Evolutionary conservation across 1,284 basidiomycete species (phyloP), one percentile per base, ranked within the genome.

Genomic region (Cryptococcus hybrid): DNA sequence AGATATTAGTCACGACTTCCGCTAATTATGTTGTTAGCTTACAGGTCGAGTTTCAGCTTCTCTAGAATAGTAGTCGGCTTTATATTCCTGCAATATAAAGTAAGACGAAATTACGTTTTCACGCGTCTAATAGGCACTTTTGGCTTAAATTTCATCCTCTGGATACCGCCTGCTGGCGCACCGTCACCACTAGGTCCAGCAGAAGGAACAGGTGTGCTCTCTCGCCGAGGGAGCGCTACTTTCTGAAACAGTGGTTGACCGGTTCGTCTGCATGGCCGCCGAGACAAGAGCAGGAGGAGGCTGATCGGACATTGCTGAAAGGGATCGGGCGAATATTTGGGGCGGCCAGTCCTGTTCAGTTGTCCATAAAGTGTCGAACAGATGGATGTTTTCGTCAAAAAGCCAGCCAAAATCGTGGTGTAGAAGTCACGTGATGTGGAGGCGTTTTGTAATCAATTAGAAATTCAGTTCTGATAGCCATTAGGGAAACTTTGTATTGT

Each of bases 91-190:
- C 5, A 35, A 50, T 11, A 36, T 18, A 13, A 24, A 34, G 8
- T 24, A 24, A 24, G 30, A 24, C 24, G 24, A 18, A 24, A 30
- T 58, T 48, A 70, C 57, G 58, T 55, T 45, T 67, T 65, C 2
- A 65, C 66, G 30, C 70, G 63, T 36, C 71, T 61, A 37, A 75
- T 65, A 2, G 76, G 74, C 51, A 74, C 69, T 54, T 68, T 71
- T n/a, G 77, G 77, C 65, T 71, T 72, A 59, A 79, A 79, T 63
- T 77, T 79, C 70, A 76, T 58, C 57, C 64, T 76, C 7, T 61
- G 63, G 3, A 65, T 55, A 9, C 50, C 60, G 13, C 50, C 54
- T 30, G 58, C 39, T 11, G 55, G 48, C 3, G 46, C 44, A 12
- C 49, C 60, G 11, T 50, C 49, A 11, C 56, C 56, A 34, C 13